Evolutionary conservation across 805 yeast genomes (phyloP).

Genomic region (Saccharomycopsis fodiens): DNA sequence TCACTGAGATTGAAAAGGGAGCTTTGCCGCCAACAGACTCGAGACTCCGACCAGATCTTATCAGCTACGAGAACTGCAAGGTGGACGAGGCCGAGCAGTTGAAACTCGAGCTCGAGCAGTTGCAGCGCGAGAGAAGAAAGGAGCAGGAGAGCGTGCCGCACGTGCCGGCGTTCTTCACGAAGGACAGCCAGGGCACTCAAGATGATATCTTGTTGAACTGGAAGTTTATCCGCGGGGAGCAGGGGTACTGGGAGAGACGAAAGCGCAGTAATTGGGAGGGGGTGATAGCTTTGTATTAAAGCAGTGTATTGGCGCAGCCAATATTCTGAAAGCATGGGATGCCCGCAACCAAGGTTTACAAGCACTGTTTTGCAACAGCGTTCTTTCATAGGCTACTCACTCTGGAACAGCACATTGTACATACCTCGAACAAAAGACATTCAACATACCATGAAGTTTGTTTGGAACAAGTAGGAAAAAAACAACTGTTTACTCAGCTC

Average conservation of each 20-base stretch:
- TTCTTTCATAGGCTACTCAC: too few species aligned
- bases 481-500: too few species aligned
- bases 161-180: constrained; percentile 35
- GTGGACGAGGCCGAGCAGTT: constrained; percentile 62
- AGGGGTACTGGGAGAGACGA: constrained; percentile 52
- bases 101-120: constrained; percentile 66
- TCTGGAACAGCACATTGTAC: too few species aligned
- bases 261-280: constrained; percentile 42
- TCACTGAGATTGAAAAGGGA: constrained; percentile 61
- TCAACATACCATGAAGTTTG: too few species aligned
- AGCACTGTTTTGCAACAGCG: too few species aligned
- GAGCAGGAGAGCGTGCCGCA: constrained; percentile 40
- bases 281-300: constrained; percentile 33
- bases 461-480: too few species aligned
- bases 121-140: constrained; percentile 72
- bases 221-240: constrained; percentile 39
- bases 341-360: too few species aligned
- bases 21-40: constrained; percentile 80
- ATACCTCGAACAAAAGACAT: too few species aligned
- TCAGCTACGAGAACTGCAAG: constrained; percentile 60
- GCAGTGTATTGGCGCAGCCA: too few species aligned
- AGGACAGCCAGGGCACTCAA: constrained; percentile 29
- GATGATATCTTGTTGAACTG: constrained; percentile 31
- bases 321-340: too few species aligned
- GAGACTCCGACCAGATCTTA: constrained; percentile 81